Evolutionary conservation across 495 filamentous ascomycete genomes (phyloP), one percentile per base, ranked within the genome.

Genomic region (Penicillium mononematosum): DNA sequence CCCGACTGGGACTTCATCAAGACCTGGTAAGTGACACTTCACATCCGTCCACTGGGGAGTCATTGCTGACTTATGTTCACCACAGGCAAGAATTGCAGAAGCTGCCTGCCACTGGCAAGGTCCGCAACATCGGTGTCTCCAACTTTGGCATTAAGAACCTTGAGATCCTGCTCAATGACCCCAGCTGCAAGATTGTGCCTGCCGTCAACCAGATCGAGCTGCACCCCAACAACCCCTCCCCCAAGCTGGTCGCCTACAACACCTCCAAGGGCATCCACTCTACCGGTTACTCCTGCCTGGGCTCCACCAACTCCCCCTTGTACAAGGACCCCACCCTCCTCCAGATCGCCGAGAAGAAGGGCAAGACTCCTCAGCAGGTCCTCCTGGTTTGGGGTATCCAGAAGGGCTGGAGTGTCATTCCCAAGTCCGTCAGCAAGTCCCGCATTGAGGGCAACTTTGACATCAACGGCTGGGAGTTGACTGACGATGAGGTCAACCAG

Each of bases 121-220:
- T 89, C 19, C 83, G 81, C 73, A 89, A 88, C 72, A 83, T 87
- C 52, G 85, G 85, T 64, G 82, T 87, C 34, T 83, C 78, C 61
- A 87, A 84, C 71, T 85, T 83, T 54, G 81, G 72, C 56, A 86
- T 84, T 68, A 72, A 71, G 66, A 85, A 87, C 69, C 75, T 84
- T 2, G 79, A 83, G 69, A 81, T 65, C 58, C 78, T 84, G 19
- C 71, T 83, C 36, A 80, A 73, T 62, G 75, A 80, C 55, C 79
- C 83, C 53, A 78, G 69, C 61, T 73, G 59, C 59, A 70, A 83
- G 82, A 87, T 85, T 61, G 78, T 88, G 47, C 92, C 92, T 14
- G 87, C 88, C 10, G 90, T 92, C 60, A 95, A 96, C 81, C 91
- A 96, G 78, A 86, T 96, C 68, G 92, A 96, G 73, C 75, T 92